These are phyloP conservation scores for Lolium perenne DNA, from an alignment of 176 grass and related monocot genomes.

Conservation along the genomic window DNA sequence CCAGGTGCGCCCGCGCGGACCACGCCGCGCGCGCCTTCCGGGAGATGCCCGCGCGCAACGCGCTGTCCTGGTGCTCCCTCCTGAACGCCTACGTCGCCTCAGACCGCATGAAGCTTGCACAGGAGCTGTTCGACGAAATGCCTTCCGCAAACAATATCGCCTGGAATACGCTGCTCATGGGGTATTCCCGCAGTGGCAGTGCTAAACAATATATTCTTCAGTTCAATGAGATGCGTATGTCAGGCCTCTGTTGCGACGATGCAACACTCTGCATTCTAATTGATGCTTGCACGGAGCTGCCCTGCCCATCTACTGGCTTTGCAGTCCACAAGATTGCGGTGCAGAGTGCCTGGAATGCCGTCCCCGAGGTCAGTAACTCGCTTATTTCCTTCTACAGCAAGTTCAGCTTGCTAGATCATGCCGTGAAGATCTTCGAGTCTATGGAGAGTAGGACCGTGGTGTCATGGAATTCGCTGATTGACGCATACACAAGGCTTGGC, in stretches of 20 bases:
- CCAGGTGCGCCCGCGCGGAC: conserved; percentile 43
- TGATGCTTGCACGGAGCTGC: conserved; percentile 52
- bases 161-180: conserved; percentile 69
- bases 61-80: conserved; percentile 73
- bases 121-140: conserved; percentile 60
- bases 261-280: conserved; percentile 59
- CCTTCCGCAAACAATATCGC: conserved; percentile 47
- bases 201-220: conserved; percentile 33
- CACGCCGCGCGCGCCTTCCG: conserved; percentile 55
- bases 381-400: conserved; percentile 66
- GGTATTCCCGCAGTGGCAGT: conserved; percentile 52
- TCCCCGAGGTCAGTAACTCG: conserved; percentile 61
- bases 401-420: conserved; percentile 52
- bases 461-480: conserved; percentile 70
- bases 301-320: conserved; percentile 29
- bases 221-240: conserved; percentile 55
- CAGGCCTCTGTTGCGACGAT: conserved; percentile 41
- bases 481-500: conserved; percentile 61
- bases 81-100: conserved; percentile 46
- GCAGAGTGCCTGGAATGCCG: conserved; percentile 47
- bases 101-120: conserved; percentile 17
- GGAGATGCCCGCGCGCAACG: conserved; percentile 60
- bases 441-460: conserved; percentile 53
- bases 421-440: conserved; percentile 49
- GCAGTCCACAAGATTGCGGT: conserved; percentile 49